Evolutionary conservation across 768 basidiomycete species (phyloP).

Genomic region (Gyrodon lividus): DNA sequence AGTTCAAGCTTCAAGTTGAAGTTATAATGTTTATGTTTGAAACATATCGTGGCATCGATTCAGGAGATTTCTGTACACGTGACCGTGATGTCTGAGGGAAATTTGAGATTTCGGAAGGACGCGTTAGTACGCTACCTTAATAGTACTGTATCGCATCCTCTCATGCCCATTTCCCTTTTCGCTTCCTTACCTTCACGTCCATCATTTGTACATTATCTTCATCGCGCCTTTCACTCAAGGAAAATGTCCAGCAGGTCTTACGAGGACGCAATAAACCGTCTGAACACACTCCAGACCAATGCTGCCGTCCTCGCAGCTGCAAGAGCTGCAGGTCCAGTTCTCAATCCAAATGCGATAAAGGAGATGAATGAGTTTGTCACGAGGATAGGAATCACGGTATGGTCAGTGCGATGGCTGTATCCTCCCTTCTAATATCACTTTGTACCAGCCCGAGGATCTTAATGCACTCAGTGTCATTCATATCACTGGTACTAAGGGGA

Average conservation of each 20-base stretch:
- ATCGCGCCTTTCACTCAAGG: constrained; percentile 19
- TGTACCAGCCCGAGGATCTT: constrained; percentile 69
- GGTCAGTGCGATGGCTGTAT: constrained; percentile 21
- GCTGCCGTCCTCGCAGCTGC: constrained; percentile 87
- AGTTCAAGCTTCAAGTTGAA: too few species aligned
- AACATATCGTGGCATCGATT: background rate
- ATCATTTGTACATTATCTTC: constrained; percentile 4
- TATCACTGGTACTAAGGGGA: constrained; percentile 97
- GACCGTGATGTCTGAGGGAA: background rate
- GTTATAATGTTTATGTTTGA: background rate
- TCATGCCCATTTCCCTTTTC: constrained; percentile 8
- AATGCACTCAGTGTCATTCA: constrained; percentile 91
- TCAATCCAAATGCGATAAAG: constrained; percentile 63
- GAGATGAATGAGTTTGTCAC: constrained; percentile 90
- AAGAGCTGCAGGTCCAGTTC: constrained; percentile 66
- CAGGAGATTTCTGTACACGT: background rate
- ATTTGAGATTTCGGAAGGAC: background rate
- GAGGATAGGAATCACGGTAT: constrained; percentile 83
- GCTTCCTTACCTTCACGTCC: constrained; percentile 8
- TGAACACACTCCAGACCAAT: constrained; percentile 89
- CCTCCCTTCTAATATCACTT: constrained; percentile 12
- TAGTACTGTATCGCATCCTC: background rate
- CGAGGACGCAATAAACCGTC: constrained; percentile 65
- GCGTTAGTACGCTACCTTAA: background rate
- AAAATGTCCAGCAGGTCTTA: constrained; percentile 61